These are phyloP conservation scores for Dioszegia hungarica DNA, from an alignment of 768 basidiomycete species.

Conservation along the genomic window DNA sequence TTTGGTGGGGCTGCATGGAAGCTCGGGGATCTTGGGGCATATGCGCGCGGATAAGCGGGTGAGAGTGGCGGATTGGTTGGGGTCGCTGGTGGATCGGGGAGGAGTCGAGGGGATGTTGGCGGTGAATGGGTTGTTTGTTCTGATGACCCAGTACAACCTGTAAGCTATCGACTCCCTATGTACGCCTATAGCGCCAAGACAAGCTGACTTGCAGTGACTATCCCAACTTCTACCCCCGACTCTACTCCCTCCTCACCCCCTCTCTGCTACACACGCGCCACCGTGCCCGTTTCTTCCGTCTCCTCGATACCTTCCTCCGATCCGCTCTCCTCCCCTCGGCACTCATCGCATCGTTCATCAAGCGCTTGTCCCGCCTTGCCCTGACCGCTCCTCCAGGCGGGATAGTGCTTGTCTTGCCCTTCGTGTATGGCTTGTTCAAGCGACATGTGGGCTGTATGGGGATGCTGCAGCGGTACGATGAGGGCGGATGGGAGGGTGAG, in stretches of 20 bases:
- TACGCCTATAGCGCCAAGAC: not conserved
- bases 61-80: slow-evolving; percentile 48
- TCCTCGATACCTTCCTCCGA: slow-evolving; percentile 82
- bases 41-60: slow-evolving; percentile 36
- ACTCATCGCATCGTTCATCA: slow-evolving; percentile 91
- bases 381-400: slow-evolving; percentile 83
- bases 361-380: slow-evolving; percentile 78
- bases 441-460: slow-evolving; percentile 83
- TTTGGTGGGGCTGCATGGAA: slow-evolving; percentile 46
- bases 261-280: slow-evolving; percentile 87
- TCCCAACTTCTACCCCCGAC: slow-evolving; percentile 85
- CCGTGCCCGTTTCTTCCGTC: slow-evolving; percentile 88
- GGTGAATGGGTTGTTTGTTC: slow-evolving; percentile 80
- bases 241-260: slow-evolving; percentile 83
- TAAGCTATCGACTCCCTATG: slow-evolving; percentile 50
- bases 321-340: slow-evolving; percentile 86
- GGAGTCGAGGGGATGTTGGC: slow-evolving; percentile 81
- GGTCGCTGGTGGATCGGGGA: slow-evolving; percentile 52
- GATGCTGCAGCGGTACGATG: slow-evolving; percentile 71
- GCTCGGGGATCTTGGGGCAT: slow-evolving; percentile 32
- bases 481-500: slow-evolving; percentile 18
- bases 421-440: slow-evolving; percentile 91
- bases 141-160: slow-evolving; percentile 93
- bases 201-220: slow-evolving; percentile 66
- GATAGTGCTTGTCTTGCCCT: slow-evolving; percentile 82